phyloP scores from a whole-genome alignment of 768 basidiomycete genomes.

The Psilocybe cyanescens region DNA sequence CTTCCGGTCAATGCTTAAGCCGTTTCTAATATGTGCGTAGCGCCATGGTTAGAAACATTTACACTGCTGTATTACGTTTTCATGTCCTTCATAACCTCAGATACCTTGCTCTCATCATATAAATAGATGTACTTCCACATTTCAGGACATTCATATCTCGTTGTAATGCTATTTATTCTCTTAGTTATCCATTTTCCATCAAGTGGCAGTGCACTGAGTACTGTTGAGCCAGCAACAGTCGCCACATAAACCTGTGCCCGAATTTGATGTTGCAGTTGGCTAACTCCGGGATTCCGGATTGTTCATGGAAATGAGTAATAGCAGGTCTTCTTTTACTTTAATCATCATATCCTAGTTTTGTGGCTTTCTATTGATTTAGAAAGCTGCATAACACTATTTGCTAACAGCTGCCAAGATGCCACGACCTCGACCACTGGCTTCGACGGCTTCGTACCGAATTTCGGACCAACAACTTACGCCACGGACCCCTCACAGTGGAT shows the following conservation, averaged over 20 bases:
- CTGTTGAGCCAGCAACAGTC: neutral
- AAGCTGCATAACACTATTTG: neutral
- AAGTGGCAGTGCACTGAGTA: neutral
- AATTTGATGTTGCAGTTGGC: neutral
- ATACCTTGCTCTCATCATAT: too few species aligned
- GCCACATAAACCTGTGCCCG: neutral
- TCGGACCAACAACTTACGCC: conserved; percentile 53
- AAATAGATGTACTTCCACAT: too few species aligned
- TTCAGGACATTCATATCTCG: too few species aligned
- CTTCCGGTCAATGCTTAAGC: conserved; percentile 5
- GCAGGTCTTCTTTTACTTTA: neutral
- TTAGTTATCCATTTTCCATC: too few species aligned
- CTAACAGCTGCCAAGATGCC: conserved; percentile 33
- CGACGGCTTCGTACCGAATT: conserved; percentile 32
- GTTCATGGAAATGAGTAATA: neutral
- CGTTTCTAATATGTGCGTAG: neutral
- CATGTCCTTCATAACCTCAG: too few species aligned
- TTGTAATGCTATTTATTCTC: too few species aligned
- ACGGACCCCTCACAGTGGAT: conserved; percentile 57
- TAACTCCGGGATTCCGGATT: neutral
- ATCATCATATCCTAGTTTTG: neutral
- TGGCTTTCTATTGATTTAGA: conserved; percentile 5
- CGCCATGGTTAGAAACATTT: too few species aligned
- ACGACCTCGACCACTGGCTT: conserved; percentile 41
- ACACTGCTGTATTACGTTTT: too few species aligned